Conservation (phyloP, 2,329 filamentous ascomycete genomes). For the Leptographium galeiforme region DNA sequence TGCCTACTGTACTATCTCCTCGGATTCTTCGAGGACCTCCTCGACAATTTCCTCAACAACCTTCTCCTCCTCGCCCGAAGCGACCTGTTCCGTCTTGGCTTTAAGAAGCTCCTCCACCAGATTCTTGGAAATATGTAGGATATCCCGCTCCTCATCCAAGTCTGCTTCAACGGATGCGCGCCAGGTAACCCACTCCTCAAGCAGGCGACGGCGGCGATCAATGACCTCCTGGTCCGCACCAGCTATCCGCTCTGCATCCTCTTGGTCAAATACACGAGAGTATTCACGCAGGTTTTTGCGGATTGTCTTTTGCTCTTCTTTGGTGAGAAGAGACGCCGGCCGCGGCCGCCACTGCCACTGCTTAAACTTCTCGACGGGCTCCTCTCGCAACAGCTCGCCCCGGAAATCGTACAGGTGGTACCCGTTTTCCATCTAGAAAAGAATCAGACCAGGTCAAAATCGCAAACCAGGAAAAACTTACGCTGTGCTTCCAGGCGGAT, state of each 20-base stretch:
- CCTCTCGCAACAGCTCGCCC: conserved; percentile 77
- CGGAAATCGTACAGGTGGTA: conserved; percentile 98
- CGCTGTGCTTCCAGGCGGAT: conserved; percentile 87
- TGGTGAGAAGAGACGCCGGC: conserved; percentile 77
- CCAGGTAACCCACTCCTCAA: conserved; percentile 86
- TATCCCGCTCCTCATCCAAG: conserved; percentile 56
- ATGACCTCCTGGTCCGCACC: conserved; percentile 90
- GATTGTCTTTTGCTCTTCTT: conserved; percentile 94
- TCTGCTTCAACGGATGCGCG: conserved; percentile 60
- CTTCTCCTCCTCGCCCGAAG: conserved; percentile 54
- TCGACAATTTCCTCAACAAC: conserved; percentile 83
- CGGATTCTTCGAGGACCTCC: conserved; percentile 73
- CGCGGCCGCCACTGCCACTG: conserved; percentile 92
- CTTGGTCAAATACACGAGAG: conserved; percentile 85
- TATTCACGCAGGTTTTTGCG: conserved; percentile 98
- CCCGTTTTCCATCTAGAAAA: conserved; percentile 84
- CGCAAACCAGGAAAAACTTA: conserved; percentile 37
- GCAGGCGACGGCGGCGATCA: conserved; percentile 66
- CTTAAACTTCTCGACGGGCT: conserved; percentile 93
- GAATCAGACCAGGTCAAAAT: neutral
- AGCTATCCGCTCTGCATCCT: conserved; percentile 85
- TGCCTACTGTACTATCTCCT: conserved; percentile 49
- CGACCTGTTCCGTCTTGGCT: conserved; percentile 37
- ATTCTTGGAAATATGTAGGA: conserved; percentile 51
- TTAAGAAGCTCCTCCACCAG: conserved; percentile 49